Evolutionary conservation across 2,329 filamentous ascomycete species (phyloP), one percentile per base, ranked within the genome.

Genomic region (Talaromyces sp.): DNA sequence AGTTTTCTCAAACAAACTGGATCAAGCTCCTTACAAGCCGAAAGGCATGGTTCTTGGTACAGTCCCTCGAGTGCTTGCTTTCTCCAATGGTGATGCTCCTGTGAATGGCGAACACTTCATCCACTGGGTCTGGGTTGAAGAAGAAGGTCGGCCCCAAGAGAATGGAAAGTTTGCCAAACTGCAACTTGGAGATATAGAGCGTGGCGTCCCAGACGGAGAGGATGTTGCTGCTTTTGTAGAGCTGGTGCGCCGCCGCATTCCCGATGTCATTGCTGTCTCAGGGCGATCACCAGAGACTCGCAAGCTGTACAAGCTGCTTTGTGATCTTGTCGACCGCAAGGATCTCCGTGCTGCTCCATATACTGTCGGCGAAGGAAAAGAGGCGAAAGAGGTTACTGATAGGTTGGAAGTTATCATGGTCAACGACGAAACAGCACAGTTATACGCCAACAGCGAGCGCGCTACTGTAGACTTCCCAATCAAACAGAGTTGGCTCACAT

Each of bases 11-110:
- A 89, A 90, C 77, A 91, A 93, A 75, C 87, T 99, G 27, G 95
- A 99, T 73, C 95, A 99, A 78, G 93, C 95, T 9, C 95, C 95
- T 0, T 96, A 93, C 80, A 97, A 97, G 78, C 93, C 95, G 5
- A 93, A 94, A 78, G 93, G 93, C 10, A 92, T 97, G 86, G 86
- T 93, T 22, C 83, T 96, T 45, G 95, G 95, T 31, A 97, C 93
- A 0, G 86, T 90, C 7, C 93, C 95, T 54, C 90, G 94, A 37
- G 92, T 97, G 5, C 85, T 99, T 57, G 87, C 93, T 4, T 79
- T 99, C 24, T 94, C 93, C 3, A 96, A 93, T 71, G 95, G 95
- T 62, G 89, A 89, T 76, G 92, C 91, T 14, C 87, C 90, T 70
- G 87, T 92, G 49, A 60, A 61, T 43, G 85, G 85, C 45, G 78